Evolutionary conservation across 768 basidiomycete genomes (phyloP), one percentile per base, ranked within the genome.

Genomic region (Amanita polypyramis): DNA sequence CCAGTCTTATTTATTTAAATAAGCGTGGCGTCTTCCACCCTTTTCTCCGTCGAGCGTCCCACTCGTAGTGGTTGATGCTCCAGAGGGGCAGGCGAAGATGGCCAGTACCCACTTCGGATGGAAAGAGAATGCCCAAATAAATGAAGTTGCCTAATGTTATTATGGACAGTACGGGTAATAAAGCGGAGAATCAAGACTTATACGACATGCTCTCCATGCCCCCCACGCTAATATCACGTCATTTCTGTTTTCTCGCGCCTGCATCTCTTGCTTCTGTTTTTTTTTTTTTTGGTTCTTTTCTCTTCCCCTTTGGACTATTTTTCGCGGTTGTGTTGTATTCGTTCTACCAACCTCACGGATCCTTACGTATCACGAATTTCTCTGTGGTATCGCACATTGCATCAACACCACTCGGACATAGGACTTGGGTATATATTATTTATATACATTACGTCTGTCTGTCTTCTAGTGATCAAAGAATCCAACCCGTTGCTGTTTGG

Each of bases 371-470:
- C 43, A 15, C 17, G 15, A 11, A 10, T 29, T 23, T 29, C 15
- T 17, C 42, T 29, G 15, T 21, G 23, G 23, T 41, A 12, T 41
- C 40, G 40, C 23, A 41, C 40, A n/a, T 42, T 27, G 40, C 27
- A 42, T 42, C 25, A 17, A n/a, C 15, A n/a, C 27, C 39, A 40
- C 40, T 42, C 25, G 40, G 40, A 42, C 40, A 42, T 42, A n/a
- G 40, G 25, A 42, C 40, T 42, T 42, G 40, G 40, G 40, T 42
- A 42, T 42, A 6, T 36, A 29, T 25, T 42, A 42, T 42, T 42
- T 42, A 42, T 42, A 42, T 41, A 41, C 40, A 42, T 42, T 42
- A 42, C 40, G 40, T 27, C 40, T 25, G 40, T 27, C 40, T 25
- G 15, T 42, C 15, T 42, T 42, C 40, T 42, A 17, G 40, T 42